These are phyloP conservation scores for Suillus fuscotomentosus DNA, from an alignment of 768 basidiomycete species.

Conservation along the genomic window DNA sequence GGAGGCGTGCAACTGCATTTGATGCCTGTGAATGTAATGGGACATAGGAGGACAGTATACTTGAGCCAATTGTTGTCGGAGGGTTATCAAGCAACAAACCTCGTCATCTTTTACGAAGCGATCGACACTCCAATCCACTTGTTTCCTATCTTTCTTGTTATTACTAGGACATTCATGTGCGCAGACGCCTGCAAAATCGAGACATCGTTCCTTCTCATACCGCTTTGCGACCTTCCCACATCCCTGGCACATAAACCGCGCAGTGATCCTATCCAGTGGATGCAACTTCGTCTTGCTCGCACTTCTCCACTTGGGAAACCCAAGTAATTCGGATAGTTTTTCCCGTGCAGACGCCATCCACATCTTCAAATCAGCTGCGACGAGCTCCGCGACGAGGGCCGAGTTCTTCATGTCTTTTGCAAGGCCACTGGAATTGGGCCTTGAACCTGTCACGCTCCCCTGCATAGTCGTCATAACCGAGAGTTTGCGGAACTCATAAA, in stretches of 20 bases:
- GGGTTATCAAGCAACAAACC: conserved; percentile 32
- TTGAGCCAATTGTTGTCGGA: neutral
- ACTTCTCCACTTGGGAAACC: conserved; percentile 48
- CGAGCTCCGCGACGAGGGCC: conserved; percentile 33
- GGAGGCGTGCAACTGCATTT: conserved; percentile 37
- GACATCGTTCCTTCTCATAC: conserved; percentile 40
- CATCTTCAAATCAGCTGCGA: conserved; percentile 41
- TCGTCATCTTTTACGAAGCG: conserved; percentile 60
- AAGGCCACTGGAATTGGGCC: conserved; percentile 8
- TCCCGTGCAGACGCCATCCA: conserved; percentile 50
- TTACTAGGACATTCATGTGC: conserved; percentile 47
- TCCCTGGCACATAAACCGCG: conserved; percentile 54
- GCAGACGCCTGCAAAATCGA: conserved; percentile 61
- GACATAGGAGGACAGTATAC: neutral
- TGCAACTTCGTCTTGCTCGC: conserved; percentile 46
- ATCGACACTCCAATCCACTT: conserved; percentile 43
- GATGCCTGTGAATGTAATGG: conserved; percentile 41
- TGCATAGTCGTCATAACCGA: conserved; percentile 42
- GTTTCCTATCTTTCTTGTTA: conserved; percentile 24
- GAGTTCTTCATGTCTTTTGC: conserved; percentile 29
- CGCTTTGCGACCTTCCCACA: conserved; percentile 41
- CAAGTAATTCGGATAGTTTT: conserved; percentile 46
- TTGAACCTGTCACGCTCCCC: conserved; percentile 7
- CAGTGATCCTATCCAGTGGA: conserved; percentile 57
- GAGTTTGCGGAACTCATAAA: conserved; percentile 47